A percentile compares a stretch with the other conserved stretches of the same genome.
Conservation (phyloP, 495 filamentous ascomycete genomes). For the Aspergillus saccharolyticus region DNA sequence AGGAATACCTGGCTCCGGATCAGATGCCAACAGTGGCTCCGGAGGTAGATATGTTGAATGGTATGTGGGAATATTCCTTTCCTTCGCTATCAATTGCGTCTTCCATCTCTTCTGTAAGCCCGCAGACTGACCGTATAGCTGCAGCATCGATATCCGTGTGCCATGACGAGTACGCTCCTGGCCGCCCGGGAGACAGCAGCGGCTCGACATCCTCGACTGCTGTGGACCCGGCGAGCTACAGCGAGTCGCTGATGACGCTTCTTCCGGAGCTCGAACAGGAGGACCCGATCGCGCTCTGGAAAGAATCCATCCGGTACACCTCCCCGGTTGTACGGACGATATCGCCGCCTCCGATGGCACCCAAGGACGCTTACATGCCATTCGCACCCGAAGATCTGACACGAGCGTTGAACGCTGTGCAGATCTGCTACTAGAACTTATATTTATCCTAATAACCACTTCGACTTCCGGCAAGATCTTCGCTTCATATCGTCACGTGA, state of each 20-base stretch:
- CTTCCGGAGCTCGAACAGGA: conserved; percentile 26
- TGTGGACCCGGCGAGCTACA: conserved; percentile 37
- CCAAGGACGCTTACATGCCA: conserved; percentile 28
- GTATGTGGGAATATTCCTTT: conserved; percentile 22
- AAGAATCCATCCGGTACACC: conserved; percentile 34
- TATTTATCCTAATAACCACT: conserved; percentile 3
- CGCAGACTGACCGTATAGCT: conserved; percentile 10
- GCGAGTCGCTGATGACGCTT: conserved; percentile 38
- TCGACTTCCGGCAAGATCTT: conserved; percentile 17
- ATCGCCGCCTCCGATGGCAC: conserved; percentile 26
- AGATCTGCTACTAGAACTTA: conserved; percentile 29
- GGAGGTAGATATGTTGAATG: conserved; percentile 12
- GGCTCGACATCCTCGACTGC: conserved; percentile 39
- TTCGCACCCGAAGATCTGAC: conserved; percentile 41
- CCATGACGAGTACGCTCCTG: conserved; percentile 22
- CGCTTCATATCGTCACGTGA: conserved; percentile 8
- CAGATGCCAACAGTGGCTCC: conserved; percentile 16
- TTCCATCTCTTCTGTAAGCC: conserved; percentile 4
- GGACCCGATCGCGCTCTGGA: conserved; percentile 31
- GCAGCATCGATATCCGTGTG: conserved; percentile 16
- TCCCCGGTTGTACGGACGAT: conserved; percentile 33
- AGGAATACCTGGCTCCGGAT: conserved; percentile 26
- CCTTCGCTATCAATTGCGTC: not conserved
- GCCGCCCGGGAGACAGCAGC: conserved; percentile 24
- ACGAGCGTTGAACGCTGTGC: conserved; percentile 40